phyloP scores from a whole-genome alignment of 345 rosid genomes.

The Combretum micranthum region DNA sequence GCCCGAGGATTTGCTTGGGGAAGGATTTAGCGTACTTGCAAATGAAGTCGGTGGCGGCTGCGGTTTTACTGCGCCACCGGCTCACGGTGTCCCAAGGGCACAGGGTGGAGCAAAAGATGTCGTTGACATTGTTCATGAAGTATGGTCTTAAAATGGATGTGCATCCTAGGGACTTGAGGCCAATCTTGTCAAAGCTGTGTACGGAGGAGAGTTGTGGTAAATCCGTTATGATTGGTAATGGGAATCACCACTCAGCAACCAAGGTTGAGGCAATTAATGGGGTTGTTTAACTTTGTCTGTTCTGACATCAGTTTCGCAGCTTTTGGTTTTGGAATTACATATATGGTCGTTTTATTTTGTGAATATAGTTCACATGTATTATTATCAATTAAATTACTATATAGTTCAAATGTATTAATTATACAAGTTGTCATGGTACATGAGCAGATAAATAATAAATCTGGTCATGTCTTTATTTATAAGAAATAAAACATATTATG shows the following conservation, averaged over 20 bases:
- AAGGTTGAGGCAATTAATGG: slow-evolving; percentile 12
- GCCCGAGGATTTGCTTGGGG: slow-evolving; percentile 47
- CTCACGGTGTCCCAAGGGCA: slow-evolving; percentile 32
- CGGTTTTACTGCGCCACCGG: slow-evolving; percentile 32
- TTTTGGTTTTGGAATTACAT: background rate
- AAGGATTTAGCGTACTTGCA: slow-evolving; percentile 40
- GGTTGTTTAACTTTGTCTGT: background rate
- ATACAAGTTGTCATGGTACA: too few relatives aligned
- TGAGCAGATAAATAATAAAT: too few relatives aligned
- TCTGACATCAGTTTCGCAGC: background rate
- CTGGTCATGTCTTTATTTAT: too few relatives aligned
- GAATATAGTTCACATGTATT: too few relatives aligned
- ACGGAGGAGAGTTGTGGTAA: background rate
- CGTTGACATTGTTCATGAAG: slow-evolving; percentile 46
- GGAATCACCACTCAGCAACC: background rate
- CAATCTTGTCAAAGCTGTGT: slow-evolving; percentile 11
- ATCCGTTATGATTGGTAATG: slow-evolving; percentile 2
- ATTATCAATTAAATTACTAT: too few relatives aligned
- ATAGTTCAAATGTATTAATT: too few relatives aligned
- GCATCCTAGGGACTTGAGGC: slow-evolving; percentile 27
- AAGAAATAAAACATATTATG: too few relatives aligned
- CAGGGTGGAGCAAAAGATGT: slow-evolving; percentile 47
- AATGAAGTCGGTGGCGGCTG: slow-evolving; percentile 42
- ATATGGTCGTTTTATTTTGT: background rate
- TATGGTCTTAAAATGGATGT: slow-evolving; percentile 32